These are phyloP conservation scores for Euphorbia pulcherrima DNA, from an alignment of 345 rosid species.

Conservation along the genomic window DNA sequence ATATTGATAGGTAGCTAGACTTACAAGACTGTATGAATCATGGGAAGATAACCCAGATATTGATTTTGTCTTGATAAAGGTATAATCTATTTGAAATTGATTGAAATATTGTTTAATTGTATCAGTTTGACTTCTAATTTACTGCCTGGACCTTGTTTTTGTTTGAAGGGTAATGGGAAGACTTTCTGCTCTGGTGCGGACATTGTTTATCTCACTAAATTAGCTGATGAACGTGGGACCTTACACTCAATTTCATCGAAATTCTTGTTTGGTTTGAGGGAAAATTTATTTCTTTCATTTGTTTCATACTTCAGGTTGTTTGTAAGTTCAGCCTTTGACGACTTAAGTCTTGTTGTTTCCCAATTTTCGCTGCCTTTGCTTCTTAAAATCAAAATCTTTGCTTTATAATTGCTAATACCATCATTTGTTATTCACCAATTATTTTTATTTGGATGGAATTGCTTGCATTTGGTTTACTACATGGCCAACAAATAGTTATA, in stretches of 20 bases:
- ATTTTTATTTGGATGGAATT: no score
- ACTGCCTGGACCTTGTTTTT: constrained; percentile 24
- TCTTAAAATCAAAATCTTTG: not conserved
- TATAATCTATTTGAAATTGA: no score
- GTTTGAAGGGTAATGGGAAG: constrained; percentile 74
- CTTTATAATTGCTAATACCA: no score
- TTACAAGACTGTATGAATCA: constrained; percentile 71
- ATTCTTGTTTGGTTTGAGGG: not conserved
- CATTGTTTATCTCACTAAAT: constrained; percentile 52
- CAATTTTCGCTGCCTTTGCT: not conserved
- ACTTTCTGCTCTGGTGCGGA: constrained; percentile 87
- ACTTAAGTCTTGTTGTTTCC: not conserved
- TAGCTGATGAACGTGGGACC: constrained; percentile 52
- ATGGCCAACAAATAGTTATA: no score
- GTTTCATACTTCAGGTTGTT: no score
- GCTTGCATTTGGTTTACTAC: no score
- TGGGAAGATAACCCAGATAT: constrained; percentile 95
- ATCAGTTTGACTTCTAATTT: constrained; percentile 26
- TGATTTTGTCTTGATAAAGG: constrained; percentile 84
- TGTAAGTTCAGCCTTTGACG: not conserved
- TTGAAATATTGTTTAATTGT: no score
- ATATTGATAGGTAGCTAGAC: constrained; percentile 52
- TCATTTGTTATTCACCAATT: no score
- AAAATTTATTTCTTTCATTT: not conserved
- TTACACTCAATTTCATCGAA: not conserved